Base-by-base conservation (phyloP, 1,284 basidiomycete genomes). In the Golubevia sp. region DNA sequence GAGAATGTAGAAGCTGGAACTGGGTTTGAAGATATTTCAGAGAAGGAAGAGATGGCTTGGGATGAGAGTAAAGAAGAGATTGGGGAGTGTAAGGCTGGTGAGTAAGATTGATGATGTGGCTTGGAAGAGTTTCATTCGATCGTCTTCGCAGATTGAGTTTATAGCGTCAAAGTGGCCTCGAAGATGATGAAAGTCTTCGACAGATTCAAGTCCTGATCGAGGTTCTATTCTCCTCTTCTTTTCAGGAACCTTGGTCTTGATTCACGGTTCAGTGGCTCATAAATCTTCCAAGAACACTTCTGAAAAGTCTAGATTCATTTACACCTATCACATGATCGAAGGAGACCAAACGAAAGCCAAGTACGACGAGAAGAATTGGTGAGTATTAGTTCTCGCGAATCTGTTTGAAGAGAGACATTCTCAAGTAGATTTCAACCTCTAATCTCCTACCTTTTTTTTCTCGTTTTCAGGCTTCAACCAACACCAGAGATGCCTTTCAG, bases 291-390 rank as follows among this genome's bases (percentile, higher is more conserved):
- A 71, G 70, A 76, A 75, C 56, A 11, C 61, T 1, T 64, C 64
- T 27, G 59, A 66, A 1, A 67, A 66, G 53, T 68, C 64, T 27
- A 2, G 48, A 11, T 77, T 72, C 65, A 79, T 79, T 62, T 79
- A 79, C 57, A 79, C 76, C 1, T 77, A 73, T 64, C 76, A 79
- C 60, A 75, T 75, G 71, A 77, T 79, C 61, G 74, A 79, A 44
- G 73, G 70, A 8, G 71, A 77, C 21, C 56, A 52, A 4, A 11
- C 23, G 15, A 49, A 21, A 26, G 69, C 70, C 1, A 38, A 52
- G 44, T 79, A 77, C 57, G 76, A 79, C 50, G 65, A 64, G 23
- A 59, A 48, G 27, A 79, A 79, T 52, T 79, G 76, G 76, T 62
- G 44, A 11, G 60, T 50, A 34, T 5, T 5, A 34, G 30, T 3